Evolutionary conservation across 306 rosid genomes (phyloP).

Genomic region (Inga oerstediana): DNA sequence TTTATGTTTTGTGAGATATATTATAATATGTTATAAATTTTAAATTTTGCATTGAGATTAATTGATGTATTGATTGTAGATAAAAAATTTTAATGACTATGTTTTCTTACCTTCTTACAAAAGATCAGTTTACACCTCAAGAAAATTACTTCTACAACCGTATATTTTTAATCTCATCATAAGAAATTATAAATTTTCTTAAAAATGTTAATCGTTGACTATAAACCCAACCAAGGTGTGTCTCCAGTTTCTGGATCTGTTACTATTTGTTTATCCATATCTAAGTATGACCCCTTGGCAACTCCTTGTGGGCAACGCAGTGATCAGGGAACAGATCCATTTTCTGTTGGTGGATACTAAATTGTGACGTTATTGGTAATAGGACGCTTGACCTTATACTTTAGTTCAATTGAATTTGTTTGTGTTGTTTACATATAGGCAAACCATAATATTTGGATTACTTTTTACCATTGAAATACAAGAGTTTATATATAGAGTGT

Average conservation of each 20-base stretch:
- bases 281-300: not conserved
- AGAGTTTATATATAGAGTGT: not conserved
- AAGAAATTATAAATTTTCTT: too few species aligned
- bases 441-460: not conserved
- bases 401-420: not conserved
- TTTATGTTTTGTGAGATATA: too few species aligned
- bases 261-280: constrained; percentile 20
- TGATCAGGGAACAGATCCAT: constrained; percentile 1
- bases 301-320: not conserved
- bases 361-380: constrained; percentile 10
- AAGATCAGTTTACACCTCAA: too few species aligned
- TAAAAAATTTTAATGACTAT: too few species aligned
- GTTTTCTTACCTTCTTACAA: too few species aligned
- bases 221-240: not conserved
- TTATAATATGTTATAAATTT: too few species aligned
- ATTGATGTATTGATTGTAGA: too few species aligned
- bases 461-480: not conserved
- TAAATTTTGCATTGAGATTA: too few species aligned
- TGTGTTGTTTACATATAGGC: not conserved
- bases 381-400: not conserved
- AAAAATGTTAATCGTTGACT: not conserved
- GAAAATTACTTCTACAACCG: too few species aligned
- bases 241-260: constrained; percentile 18
- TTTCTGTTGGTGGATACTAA: constrained; percentile 5
- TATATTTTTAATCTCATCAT: too few species aligned